Evolutionary conservation across 192 early-diverging fungal species (phyloP), one percentile per base, ranked within the genome.

Genomic region (Podila clonocystis): DNA sequence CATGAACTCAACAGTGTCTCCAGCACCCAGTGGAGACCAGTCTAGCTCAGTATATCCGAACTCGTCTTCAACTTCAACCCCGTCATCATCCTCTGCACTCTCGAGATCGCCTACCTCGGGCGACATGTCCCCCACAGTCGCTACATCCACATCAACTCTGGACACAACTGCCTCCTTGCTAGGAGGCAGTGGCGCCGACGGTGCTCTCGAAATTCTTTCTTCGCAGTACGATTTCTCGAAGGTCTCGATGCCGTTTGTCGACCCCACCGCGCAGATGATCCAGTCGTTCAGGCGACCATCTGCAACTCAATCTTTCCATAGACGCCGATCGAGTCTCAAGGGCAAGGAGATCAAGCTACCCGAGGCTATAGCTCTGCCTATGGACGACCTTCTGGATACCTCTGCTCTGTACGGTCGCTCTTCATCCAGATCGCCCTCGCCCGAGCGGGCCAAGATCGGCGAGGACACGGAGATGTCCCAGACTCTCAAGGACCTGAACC

Each of bases 331-430:
- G 30, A 73, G 63, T 26, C 33, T 80, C 50, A 80, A 73, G 57
- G 67, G 62, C n/a, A 73, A 72, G 41, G 71, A 80, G n/a, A n/a
- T 38, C 1, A 72, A 57, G 36, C 34, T 62, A 5, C 5, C 48
- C 9, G 75, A 70, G 8, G 24, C 58, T 0, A 28, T 15, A 17
- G 65, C 68, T 0, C 69, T 89, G 20, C 77, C 82, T 0, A 86
- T 88, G 75, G 87, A 88, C 57, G 87, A 88, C 34, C 70, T 88
- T 5, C 59, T 88, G 28, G 87, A 88, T 58, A 88, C 85, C 17
- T 84, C 83, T 9, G 85, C 83, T 31, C 69, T 88, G 1, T 85
- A 84, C 63, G 77, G 78, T 22, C 75, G 82, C 13, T 84, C 85
- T 0, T 74, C 82, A 0, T 74, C 82, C 3, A 74, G 86, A 9